phyloP scores from a whole-genome alignment of 2,329 filamentous ascomycete genomes.

The Talaromyces sp. region DNA sequence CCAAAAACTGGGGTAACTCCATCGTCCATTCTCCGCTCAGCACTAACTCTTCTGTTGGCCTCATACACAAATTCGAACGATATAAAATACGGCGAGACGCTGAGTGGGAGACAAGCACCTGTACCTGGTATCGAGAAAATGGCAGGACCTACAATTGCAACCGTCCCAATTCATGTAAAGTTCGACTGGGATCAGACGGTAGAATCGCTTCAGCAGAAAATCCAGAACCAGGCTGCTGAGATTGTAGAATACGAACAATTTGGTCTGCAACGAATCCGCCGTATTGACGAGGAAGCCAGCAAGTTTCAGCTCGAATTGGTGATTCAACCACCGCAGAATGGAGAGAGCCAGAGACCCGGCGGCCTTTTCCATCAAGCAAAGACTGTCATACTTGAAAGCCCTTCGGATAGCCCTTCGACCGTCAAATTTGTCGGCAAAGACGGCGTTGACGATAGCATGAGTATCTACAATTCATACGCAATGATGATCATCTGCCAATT shows the following conservation, averaged over 20 bases:
- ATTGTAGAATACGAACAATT: slow-evolving; percentile 60
- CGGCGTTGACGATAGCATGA: neutral
- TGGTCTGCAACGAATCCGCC: slow-evolving; percentile 45
- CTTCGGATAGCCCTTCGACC: neutral
- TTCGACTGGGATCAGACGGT: slow-evolving; percentile 33
- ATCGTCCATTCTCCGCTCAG: slow-evolving; percentile 4
- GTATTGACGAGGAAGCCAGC: slow-evolving; percentile 44
- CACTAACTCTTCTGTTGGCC: slow-evolving; percentile 6
- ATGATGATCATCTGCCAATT: slow-evolving; percentile 10
- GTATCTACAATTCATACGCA: slow-evolving; percentile 3
- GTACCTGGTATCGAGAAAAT: slow-evolving; percentile 37
- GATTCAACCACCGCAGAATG: slow-evolving; percentile 23
- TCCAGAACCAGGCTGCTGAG: slow-evolving; percentile 52
- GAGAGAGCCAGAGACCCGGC: neutral
- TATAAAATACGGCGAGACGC: slow-evolving; percentile 28
- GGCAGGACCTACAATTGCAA: slow-evolving; percentile 29
- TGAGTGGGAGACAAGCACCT: slow-evolving; percentile 34
- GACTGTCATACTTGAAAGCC: neutral
- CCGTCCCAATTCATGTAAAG: slow-evolving; percentile 27
- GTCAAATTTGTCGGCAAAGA: slow-evolving; percentile 1
- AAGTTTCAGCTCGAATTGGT: slow-evolving; percentile 38
- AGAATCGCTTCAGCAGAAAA: slow-evolving; percentile 49
- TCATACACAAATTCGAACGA: slow-evolving; percentile 18
- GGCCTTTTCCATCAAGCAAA: slow-evolving; percentile 1
- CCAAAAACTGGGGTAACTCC: neutral